phyloP scores from a whole-genome alignment of 306 rosid genomes.

The Lagenaria siceraria region DNA sequence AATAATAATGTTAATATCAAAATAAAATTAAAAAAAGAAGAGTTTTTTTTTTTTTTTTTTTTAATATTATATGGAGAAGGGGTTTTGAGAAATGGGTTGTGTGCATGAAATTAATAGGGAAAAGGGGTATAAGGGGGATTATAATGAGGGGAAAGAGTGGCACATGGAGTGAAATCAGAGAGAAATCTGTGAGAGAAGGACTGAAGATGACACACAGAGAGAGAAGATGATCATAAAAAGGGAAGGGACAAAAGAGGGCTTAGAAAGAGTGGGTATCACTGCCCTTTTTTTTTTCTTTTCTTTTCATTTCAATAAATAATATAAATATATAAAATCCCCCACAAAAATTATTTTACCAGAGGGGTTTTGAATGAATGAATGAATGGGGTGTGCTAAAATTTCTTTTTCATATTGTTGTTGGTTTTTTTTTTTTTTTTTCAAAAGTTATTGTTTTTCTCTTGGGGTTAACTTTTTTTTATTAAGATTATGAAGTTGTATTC shows the following conservation, averaged over 20 bases:
- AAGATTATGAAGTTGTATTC: too few species aligned
- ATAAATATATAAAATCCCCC: too few species aligned
- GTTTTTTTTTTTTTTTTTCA: too few species aligned
- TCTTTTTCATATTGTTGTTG: background rate
- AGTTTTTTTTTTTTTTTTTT: background rate
- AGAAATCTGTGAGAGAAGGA: slow-evolving; percentile 40
- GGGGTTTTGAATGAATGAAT: slow-evolving; percentile 52
- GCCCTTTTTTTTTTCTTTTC: slow-evolving; percentile 21
- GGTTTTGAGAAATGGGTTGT: background rate
- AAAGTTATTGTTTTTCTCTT: background rate
- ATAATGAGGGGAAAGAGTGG: slow-evolving; percentile 1
- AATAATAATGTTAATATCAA: too few species aligned
- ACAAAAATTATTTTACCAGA: slow-evolving; percentile 9
- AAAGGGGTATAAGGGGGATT: slow-evolving; percentile 16
- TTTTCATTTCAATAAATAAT: background rate
- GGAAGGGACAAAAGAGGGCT: slow-evolving; percentile 91
- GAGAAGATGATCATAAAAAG: slow-evolving; percentile 40
- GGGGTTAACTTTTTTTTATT: background rate
- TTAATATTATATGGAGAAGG: too few species aligned
- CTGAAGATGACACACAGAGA: background rate
- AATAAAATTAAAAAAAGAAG: background rate
- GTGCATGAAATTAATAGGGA: background rate
- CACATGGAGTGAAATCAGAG: slow-evolving; percentile 50
- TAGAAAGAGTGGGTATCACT: slow-evolving; percentile 48
- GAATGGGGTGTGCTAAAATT: slow-evolving; percentile 15